Conservation (phyloP, 371 early-diverging fungal species). For the Apophysomyces sp. region DNA sequence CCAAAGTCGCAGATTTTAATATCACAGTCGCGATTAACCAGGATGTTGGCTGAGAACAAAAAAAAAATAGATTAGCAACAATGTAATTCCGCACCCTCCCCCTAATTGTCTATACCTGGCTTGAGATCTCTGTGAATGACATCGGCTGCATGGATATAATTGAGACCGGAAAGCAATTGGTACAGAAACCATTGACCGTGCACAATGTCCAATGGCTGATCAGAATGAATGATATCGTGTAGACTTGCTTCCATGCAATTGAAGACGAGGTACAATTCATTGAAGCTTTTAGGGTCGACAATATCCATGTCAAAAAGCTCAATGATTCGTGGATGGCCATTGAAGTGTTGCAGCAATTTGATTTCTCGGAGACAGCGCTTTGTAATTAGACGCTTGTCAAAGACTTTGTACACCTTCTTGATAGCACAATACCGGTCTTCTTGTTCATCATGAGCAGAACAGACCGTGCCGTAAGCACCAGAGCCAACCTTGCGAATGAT, state of each 20-base stretch:
- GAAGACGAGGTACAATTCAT: constrained; percentile 69
- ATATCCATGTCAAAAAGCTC: constrained; percentile 69
- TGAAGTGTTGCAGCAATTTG: constrained; percentile 68
- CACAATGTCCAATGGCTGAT: constrained; percentile 78
- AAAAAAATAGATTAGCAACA: background rate
- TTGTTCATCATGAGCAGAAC: constrained; percentile 52
- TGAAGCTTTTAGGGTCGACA: constrained; percentile 52
- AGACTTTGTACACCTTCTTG: constrained; percentile 63
- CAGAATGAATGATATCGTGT: constrained; percentile 85
- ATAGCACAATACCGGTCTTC: constrained; percentile 64
- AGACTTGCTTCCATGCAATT: constrained; percentile 89
- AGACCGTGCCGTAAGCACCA: constrained; percentile 83
- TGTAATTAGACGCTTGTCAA: constrained; percentile 61
- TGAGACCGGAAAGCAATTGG: constrained; percentile 82
- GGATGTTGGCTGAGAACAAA: constrained; percentile 64
- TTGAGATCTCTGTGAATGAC: constrained; percentile 84
- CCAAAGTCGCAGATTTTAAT: constrained; percentile 82
- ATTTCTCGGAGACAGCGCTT: constrained; percentile 70
- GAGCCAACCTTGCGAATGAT: constrained; percentile 73
- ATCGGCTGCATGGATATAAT: constrained; percentile 86
- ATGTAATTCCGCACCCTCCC: too few species aligned
- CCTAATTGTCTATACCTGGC: too few species aligned
- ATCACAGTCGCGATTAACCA: constrained; percentile 84
- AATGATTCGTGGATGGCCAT: constrained; percentile 65
- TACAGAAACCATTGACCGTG: constrained; percentile 89